phyloP scores from a whole-genome alignment of 768 basidiomycete species.

The Boletus rubescentipes region DNA sequence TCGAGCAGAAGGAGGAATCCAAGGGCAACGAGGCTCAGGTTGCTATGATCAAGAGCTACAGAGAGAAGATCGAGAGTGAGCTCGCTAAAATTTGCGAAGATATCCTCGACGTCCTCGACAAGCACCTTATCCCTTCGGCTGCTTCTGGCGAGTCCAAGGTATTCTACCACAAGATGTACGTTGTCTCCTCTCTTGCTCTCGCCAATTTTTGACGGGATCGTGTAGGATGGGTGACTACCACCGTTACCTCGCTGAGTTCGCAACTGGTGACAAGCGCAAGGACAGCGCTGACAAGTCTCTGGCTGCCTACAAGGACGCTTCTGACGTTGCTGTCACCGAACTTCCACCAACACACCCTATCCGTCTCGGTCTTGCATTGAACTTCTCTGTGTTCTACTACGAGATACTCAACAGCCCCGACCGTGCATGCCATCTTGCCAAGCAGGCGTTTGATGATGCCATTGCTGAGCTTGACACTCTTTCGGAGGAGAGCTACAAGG shows the following conservation, averaged over 20 bases:
- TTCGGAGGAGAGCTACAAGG: conserved; percentile 99
- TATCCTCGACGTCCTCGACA: conserved; percentile 95
- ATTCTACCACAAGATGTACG: conserved; percentile 99
- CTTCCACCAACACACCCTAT: conserved; percentile 96
- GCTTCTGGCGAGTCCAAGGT: conserved; percentile 97
- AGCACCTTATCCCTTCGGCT: conserved; percentile 96
- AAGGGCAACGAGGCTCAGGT: conserved; percentile 98
- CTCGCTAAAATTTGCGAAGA: conserved; percentile 98
- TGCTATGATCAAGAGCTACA: conserved; percentile 95
- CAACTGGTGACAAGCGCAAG: conserved; percentile 96
- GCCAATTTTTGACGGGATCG: conserved; percentile 13
- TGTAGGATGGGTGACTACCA: conserved; percentile 98
- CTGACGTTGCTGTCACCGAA: conserved; percentile 94
- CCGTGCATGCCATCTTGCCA: conserved; percentile 97
- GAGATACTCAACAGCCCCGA: conserved; percentile 99
- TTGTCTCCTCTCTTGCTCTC: background rate
- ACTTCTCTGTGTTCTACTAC: conserved; percentile 99
- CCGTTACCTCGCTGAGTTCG: conserved; percentile 98
- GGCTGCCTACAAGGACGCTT: conserved; percentile 96
- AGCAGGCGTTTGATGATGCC: conserved; percentile 98
- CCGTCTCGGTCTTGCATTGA: conserved; percentile 96
- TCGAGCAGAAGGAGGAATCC: conserved; percentile 99
- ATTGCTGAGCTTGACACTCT: conserved; percentile 99
- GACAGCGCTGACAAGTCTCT: conserved; percentile 96
- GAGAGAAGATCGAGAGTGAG: conserved; percentile 97